Base-by-base conservation (phyloP, 768 basidiomycete genomes). In the Chlorophyllum brunneum region DNA sequence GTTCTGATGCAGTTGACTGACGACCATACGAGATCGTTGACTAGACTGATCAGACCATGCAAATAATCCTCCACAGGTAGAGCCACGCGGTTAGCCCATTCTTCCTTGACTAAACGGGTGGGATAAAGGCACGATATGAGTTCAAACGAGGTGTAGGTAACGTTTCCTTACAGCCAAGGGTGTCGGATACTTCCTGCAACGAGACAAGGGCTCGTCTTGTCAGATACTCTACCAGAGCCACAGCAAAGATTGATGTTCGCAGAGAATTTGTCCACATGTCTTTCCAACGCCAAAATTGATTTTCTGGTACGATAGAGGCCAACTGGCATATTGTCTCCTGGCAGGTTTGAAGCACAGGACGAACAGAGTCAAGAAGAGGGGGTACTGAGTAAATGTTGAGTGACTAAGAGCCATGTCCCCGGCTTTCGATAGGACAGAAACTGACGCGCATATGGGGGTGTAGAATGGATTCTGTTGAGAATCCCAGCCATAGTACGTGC, bases 281-380 rank as follows among this genome's bases (percentile, higher is more conserved):
- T 63, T 86, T 89, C 86, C 86, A 92, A 51, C 81, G 75, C 89
- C 89, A 92, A 55, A 88, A 82, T 57, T 90, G 86, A 58, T 86
- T 81, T 26, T 72, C 73, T 24, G 89, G 89, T 22, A 89, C 71
- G 27, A 83, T 72, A 4, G 60, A 67, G 5, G 81, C 82, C n/a
- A 92, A 67, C 1, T 72, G 70, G 20, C 70, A 68, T 8, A 65
- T 76, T 6, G 71, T 76, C 16, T 75, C 78, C 51, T 69, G 70
- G 57, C 83, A 91, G 56, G 77, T 77, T 9, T 66, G 61, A 24
- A 91, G 62, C 7, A 80, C 68, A 1, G 85, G 82, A 33, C 70
- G 74, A 11, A 86, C 77, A 11, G 76, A 69, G 45, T 78, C 76
- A 27, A 90, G 63, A 4, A 92, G 71, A 15, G 67, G 67, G 5